Percentiles rank a stretch among this genome's conserved stretches.
These are phyloP conservation scores for Tetraselmis chui DNA, from an alignment of 139 green algal genomes.

Conservation along the genomic window DNA sequence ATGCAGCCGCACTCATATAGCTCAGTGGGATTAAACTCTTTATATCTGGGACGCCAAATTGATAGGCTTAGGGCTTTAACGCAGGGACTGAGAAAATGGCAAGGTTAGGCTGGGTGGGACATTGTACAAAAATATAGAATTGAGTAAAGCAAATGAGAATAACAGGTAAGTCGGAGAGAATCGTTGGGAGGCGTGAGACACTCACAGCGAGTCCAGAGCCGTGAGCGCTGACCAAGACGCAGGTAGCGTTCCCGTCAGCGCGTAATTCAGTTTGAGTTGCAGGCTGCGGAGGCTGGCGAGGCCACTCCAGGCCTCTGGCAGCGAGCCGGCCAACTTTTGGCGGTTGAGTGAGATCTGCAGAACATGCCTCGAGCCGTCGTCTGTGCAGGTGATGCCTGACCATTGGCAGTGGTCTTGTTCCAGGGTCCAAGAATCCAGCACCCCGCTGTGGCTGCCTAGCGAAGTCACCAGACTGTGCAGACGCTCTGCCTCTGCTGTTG, in stretches of 20 bases:
- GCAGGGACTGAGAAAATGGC: no score
- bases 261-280: not conserved
- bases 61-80: no score
- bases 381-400: not conserved
- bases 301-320: not conserved
- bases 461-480: not conserved
- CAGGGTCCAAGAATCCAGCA: not conserved
- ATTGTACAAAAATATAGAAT: no score
- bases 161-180: no score
- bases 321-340: not conserved
- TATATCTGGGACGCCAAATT: no score
- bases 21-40: no score
- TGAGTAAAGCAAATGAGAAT: no score
- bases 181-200: not conserved
- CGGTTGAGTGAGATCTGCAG: not conserved
- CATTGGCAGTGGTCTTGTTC: not conserved
- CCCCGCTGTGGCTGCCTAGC: not conserved
- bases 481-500: not conserved
- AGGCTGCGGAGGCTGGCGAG: not conserved
- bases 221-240: not conserved
- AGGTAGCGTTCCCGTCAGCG: not conserved
- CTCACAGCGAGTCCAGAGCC: not conserved
- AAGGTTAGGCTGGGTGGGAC: no score
- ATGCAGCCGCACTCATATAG: no score
- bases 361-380: not conserved